phyloP scores from a whole-genome alignment of 805 yeast species.

The Wickerhamiella sergipiensis region DNA sequence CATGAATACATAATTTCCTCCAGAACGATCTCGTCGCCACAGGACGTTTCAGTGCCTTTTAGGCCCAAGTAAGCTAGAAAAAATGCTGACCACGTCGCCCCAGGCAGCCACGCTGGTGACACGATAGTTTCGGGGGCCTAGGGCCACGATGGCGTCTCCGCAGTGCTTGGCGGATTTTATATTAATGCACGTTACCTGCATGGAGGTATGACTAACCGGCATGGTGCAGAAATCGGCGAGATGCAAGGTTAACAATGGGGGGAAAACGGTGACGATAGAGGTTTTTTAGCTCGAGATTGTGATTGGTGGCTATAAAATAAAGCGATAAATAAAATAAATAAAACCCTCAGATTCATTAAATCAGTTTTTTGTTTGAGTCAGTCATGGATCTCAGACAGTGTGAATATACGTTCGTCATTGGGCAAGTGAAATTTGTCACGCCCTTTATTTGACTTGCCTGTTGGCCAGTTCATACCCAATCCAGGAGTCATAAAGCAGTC shows the following conservation, averaged over 20 bases:
- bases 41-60: too few relatives aligned
- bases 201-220: neutral
- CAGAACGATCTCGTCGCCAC: neutral
- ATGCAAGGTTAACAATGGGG: neutral
- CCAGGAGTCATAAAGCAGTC: too few relatives aligned
- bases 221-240: neutral
- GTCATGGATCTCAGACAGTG: constrained; percentile 25
- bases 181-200: neutral
- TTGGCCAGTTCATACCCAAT: too few relatives aligned
- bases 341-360: constrained; percentile 26
- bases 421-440: constrained; percentile 1
- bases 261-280: neutral
- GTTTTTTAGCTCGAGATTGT: too few relatives aligned
- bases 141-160: too few relatives aligned
- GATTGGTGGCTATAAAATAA: too few relatives aligned
- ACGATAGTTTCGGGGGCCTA: too few relatives aligned
- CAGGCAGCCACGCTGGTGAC: too few relatives aligned
- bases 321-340: neutral
- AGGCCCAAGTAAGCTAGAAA: too few relatives aligned
- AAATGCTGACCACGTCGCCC: too few relatives aligned
- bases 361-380: constrained; percentile 22
- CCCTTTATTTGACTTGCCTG: neutral
- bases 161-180: neutral
- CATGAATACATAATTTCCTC: neutral
- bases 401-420: constrained; percentile 26